Conservation (phyloP, 345 rosid genomes). For the Nephelium lappaceum region DNA sequence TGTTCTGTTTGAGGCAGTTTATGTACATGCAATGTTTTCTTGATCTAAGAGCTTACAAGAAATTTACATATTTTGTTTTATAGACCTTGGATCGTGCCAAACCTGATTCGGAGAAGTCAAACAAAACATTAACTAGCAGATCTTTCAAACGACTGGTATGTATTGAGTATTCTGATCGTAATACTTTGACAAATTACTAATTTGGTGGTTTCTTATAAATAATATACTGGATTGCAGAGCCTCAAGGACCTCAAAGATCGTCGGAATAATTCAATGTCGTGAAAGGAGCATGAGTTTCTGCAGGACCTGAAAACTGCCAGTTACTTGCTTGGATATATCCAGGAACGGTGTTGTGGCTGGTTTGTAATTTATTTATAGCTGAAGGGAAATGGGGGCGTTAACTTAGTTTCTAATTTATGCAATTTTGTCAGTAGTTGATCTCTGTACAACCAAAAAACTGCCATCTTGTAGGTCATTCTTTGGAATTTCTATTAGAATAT, state of each 20-base stretch:
- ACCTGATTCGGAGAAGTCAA: constrained; percentile 53
- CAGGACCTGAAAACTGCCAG: neutral
- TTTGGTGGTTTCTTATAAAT: neutral
- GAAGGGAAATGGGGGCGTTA: neutral
- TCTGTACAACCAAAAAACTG: neutral
- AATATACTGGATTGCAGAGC: constrained; percentile 32
- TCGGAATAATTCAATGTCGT: constrained; percentile 45
- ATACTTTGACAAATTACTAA: neutral
- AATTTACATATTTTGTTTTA: neutral
- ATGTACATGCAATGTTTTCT: neutral
- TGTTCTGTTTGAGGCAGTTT: neutral
- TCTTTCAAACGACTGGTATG: constrained; percentile 73
- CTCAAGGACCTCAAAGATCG: constrained; percentile 52
- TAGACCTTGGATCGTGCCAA: constrained; percentile 73
- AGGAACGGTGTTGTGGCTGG: constrained; percentile 10
- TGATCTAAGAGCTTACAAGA: neutral
- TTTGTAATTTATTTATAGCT: constrained; percentile 2
- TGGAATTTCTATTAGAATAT: neutral
- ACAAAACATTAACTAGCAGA: constrained; percentile 41
- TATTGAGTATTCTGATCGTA: constrained; percentile 10
- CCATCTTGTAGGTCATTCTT: constrained; percentile 10
- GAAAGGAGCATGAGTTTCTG: neutral
- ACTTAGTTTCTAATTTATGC: neutral
- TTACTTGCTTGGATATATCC: neutral
- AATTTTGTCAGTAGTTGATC: neutral